Percentiles rank a stretch among this genome's conserved stretches.
These are phyloP conservation scores for Diaporthe australafricana DNA, from an alignment of 2,329 filamentous ascomycete genomes.

Conservation along the genomic window DNA sequence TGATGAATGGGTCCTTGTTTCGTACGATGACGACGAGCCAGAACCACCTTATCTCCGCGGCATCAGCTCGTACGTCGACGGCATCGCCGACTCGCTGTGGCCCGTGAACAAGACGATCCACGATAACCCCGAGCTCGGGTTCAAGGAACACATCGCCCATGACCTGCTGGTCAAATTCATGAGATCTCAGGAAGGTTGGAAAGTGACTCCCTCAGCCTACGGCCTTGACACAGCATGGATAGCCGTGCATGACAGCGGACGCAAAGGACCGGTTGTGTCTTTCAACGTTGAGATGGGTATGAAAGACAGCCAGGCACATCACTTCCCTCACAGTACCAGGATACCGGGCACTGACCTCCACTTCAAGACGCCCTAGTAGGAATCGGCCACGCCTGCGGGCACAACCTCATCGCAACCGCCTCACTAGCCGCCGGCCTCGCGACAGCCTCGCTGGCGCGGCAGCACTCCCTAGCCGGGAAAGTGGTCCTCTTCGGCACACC, in stretches of 20 bases:
- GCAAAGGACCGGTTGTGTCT: slow-evolving; percentile 57
- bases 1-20: slow-evolving; percentile 14
- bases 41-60: slow-evolving; percentile 43
- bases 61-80: slow-evolving; percentile 54
- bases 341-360: no score
- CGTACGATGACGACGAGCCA: background rate
- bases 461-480: slow-evolving; percentile 54
- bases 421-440: slow-evolving; percentile 61
- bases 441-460: slow-evolving; percentile 56
- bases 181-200: slow-evolving; percentile 56
- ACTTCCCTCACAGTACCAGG: no score
- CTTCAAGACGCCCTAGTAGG: slow-evolving; percentile 63
- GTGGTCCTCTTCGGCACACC: slow-evolving; percentile 63
- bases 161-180: slow-evolving; percentile 61
- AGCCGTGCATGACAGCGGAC: slow-evolving; percentile 59
- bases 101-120: slow-evolving; percentile 62
- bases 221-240: slow-evolving; percentile 64
- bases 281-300: slow-evolving; percentile 62
- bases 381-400: slow-evolving; percentile 65
- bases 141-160: slow-evolving; percentile 61
- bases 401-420: slow-evolving; percentile 64
- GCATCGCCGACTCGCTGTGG: slow-evolving; percentile 53
- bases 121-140: slow-evolving; percentile 62
- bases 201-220: slow-evolving; percentile 63
- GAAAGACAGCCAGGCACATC: no score